These are phyloP conservation scores for Leccinum barrowsii DNA, from an alignment of 768 basidiomycete species.

Conservation along the genomic window DNA sequence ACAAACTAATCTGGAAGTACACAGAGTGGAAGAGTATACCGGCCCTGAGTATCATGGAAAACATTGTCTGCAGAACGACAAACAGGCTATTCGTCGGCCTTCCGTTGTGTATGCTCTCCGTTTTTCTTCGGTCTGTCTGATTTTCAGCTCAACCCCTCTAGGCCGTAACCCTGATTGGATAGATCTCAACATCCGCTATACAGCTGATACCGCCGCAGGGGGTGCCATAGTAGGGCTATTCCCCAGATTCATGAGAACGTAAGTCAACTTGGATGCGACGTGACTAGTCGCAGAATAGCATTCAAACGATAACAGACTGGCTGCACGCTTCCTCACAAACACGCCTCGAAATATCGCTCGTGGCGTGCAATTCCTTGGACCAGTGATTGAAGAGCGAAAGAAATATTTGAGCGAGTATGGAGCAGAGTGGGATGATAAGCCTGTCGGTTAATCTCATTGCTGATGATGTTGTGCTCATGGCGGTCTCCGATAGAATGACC, in stretches of 20 bases:
- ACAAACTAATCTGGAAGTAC: neutral
- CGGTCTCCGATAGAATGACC: neutral
- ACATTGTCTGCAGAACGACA: neutral
- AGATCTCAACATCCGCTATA: conserved; percentile 28
- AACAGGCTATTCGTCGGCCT: neutral
- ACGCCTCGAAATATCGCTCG: neutral
- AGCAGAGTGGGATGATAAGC: neutral
- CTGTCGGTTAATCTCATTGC: neutral
- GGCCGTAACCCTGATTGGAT: conserved; percentile 4
- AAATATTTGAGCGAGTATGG: neutral
- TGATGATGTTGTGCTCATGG: neutral
- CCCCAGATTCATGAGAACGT: conserved; percentile 19
- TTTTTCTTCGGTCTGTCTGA: neutral
- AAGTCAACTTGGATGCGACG: neutral
- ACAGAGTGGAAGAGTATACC: neutral
- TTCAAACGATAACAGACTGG: neutral
- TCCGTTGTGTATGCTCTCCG: conserved; percentile 35
- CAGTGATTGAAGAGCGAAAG: conserved; percentile 1
- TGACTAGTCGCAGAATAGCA: neutral
- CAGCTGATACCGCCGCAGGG: conserved; percentile 25
- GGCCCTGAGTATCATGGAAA: neutral
- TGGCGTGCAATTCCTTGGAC: neutral
- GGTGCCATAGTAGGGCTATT: conserved; percentile 5
- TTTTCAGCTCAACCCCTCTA: neutral
- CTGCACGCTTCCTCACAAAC: neutral